Percentiles rank a stretch among this genome's conserved stretches.
phyloP scores from a whole-genome alignment of 805 yeast species.

The Candida xyloterini region DNA sequence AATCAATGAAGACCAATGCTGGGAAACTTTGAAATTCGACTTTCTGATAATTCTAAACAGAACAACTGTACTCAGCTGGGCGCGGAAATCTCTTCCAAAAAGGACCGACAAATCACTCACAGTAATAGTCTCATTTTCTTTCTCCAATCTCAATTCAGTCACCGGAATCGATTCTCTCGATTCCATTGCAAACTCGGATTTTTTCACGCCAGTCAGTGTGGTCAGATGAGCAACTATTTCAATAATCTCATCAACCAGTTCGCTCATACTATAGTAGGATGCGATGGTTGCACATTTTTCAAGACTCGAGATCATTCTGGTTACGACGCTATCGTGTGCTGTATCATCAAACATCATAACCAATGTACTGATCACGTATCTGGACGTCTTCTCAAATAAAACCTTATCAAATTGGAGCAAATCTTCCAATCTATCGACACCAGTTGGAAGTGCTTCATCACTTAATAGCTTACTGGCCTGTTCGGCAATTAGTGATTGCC shows the following conservation, averaged over 20 bases:
- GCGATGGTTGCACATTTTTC: constrained; percentile 85
- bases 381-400: constrained; percentile 63
- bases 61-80: constrained; percentile 85
- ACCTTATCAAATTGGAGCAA: constrained; percentile 63
- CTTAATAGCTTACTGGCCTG: constrained; percentile 33
- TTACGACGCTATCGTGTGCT: constrained; percentile 82
- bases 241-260: constrained; percentile 64
- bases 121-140: constrained; percentile 55
- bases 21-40: constrained; percentile 47
- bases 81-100: constrained; percentile 88
- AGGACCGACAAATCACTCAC: constrained; percentile 80
- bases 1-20: constrained; percentile 57
- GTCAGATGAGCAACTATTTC: constrained; percentile 66
- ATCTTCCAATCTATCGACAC: constrained; percentile 17
- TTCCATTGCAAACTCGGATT: constrained; percentile 28
- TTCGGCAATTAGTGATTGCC: constrained; percentile 67
- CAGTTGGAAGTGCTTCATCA: constrained; percentile 8
- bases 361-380: constrained; percentile 65
- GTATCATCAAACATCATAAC: constrained; percentile 83
- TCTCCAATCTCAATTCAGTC: constrained; percentile 48
- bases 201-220: constrained; percentile 48
- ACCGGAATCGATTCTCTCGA: constrained; percentile 42
- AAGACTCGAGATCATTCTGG: constrained; percentile 81
- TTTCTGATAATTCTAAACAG: constrained; percentile 72
- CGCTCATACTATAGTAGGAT: constrained; percentile 52